Evolutionary conservation across 768 basidiomycete species (phyloP).

Genomic region (Hortiboletus flavorubellus): DNA sequence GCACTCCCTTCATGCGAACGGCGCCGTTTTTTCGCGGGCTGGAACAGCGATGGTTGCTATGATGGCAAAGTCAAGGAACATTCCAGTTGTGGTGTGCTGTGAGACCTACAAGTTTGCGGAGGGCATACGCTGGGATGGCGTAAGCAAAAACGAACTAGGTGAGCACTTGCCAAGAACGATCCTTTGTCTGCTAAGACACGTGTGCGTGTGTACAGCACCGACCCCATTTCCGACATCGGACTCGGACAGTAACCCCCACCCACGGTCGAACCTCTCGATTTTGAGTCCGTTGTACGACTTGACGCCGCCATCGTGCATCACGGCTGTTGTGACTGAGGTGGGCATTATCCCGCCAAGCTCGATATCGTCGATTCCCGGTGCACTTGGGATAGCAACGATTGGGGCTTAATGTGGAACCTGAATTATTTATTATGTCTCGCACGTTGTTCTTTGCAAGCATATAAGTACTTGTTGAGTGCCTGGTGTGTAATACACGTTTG

Average conservation of each 20-base stretch:
- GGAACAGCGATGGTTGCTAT: conserved; percentile 96
- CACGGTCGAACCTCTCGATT: conserved; percentile 55
- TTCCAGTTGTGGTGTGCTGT: conserved; percentile 95
- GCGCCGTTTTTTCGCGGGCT: conserved; percentile 88
- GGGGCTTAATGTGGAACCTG: conserved; percentile 12
- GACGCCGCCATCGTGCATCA: conserved; percentile 88
- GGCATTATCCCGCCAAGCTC: conserved; percentile 93
- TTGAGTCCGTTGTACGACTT: conserved; percentile 92
- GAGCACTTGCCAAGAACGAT: conserved; percentile 16
- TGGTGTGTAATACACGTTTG: conserved; percentile 16
- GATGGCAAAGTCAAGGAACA: conserved; percentile 77
- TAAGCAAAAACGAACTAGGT: conserved; percentile 97
- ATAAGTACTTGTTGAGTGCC: too few species aligned
- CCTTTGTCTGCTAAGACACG: background rate
- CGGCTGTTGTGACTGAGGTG: conserved; percentile 96
- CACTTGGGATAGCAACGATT: conserved; percentile 39
- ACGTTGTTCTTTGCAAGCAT: background rate
- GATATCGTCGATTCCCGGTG: conserved; percentile 78
- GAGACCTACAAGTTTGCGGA: conserved; percentile 99
- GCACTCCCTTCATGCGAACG: conserved; percentile 92
- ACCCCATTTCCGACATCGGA: conserved; percentile 18
- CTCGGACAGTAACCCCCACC: conserved; percentile 8
- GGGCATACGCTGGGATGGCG: conserved; percentile 86
- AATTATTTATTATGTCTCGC: conserved; percentile 7
- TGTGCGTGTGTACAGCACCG: conserved; percentile 23